Base-by-base conservation (phyloP, 2,329 filamentous ascomycete species). In the Claviceps fusiformis region DNA sequence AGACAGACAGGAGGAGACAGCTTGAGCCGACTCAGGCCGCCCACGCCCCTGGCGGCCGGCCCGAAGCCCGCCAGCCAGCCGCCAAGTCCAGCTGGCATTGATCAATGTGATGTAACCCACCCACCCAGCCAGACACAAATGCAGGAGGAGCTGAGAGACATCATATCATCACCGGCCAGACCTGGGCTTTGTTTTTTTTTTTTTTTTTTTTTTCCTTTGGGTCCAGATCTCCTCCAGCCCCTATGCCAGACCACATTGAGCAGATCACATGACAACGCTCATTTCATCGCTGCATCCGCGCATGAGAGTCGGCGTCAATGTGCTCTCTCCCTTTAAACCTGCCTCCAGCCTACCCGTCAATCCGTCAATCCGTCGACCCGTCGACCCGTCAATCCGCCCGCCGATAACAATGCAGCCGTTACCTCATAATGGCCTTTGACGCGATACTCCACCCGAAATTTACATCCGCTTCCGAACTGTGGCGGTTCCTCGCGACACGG, bases 361-460 rank as follows among this genome's bases (percentile, higher is more conserved):
- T 9, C 13, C 11, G 24, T 15, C 24, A 17, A 10, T 17, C 2
- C 29, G 19, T 8, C 46, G n/a, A n/a, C n/a, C n/a, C n/a, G n/a
- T n/a, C n/a, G n/a, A n/a, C n/a, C n/a, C n/a, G n/a, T n/a, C n/a
- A n/a, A n/a, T n/a, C n/a, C n/a, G n/a, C n/a, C n/a, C n/a, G n/a
- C n/a, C n/a, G n/a, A n/a, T 17, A 7, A 33, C 33, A 9, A 56
- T 56, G 55, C 50, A 47, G 46, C 13, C 31, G 15, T 45, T 48
- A 54, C 54, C 54, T 52, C 54, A 55, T n/a, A 13, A 57, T 57
- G 56, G 50, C 54, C 31, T 11, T 29, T 27, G 39, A 55, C 48
- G 39, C 27, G 39, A 19, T 17, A 35, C 29, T 17, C 9, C 17
- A 33, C 53, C 31, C 39, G 50, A 50, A 31, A 33, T 17, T 37